Conservation (phyloP, 805 yeast species). For the Saccharomycopsis vini region DNA sequence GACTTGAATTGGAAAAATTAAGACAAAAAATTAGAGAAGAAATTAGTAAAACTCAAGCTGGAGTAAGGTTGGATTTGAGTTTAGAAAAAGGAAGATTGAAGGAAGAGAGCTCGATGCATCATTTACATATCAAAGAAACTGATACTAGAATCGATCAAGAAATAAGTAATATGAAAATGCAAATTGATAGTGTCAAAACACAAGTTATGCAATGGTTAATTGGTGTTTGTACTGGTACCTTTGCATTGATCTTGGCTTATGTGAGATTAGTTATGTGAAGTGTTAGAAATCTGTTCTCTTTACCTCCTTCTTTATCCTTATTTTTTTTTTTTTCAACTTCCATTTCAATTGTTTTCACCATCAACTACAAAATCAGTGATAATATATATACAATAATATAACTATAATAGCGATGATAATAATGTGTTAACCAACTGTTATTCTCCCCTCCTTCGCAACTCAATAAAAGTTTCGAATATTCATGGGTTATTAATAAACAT, state of each 20-base stretch:
- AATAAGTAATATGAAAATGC: constrained; percentile 88
- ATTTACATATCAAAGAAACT: constrained; percentile 87
- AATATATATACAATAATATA: too few species aligned
- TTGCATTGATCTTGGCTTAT: constrained; percentile 88
- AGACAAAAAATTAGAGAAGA: constrained; percentile 83
- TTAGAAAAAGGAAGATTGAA: constrained; percentile 92
- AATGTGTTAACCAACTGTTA: too few species aligned
- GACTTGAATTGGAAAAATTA: constrained; percentile 77
- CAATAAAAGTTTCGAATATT: too few species aligned
- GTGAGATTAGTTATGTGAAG: constrained; percentile 62
- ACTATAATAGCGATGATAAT: too few species aligned
- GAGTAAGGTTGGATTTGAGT: constrained; percentile 83
- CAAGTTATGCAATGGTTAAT: constrained; percentile 98
- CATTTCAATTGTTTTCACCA: too few species aligned
- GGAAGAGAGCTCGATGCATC: constrained; percentile 89
- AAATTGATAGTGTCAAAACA: constrained; percentile 88
- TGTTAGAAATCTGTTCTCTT: too few species aligned
- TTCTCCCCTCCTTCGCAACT: too few species aligned
- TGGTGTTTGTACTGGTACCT: constrained; percentile 97
- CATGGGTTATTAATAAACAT: too few species aligned
- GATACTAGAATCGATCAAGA: constrained; percentile 94
- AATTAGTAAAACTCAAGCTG: constrained; percentile 80
- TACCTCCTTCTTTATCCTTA: too few species aligned
- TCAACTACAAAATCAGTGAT: too few species aligned
- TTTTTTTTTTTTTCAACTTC: too few species aligned